Evolutionary conservation across 306 rosid species (phyloP).

Genomic region (Echinosophora koreensis): DNA sequence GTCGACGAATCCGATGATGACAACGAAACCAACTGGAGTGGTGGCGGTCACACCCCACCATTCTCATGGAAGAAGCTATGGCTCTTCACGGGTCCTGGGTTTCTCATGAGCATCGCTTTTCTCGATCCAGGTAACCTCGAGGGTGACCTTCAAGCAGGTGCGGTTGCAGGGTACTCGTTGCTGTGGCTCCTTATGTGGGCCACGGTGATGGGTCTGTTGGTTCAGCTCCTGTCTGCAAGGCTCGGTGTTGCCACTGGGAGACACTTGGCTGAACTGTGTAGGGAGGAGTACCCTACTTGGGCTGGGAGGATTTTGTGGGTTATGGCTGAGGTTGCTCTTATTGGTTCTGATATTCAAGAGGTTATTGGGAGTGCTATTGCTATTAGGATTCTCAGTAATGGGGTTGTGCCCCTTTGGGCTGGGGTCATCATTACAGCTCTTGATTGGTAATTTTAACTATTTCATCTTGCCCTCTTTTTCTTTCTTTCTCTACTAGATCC

Average conservation of each 20-base stretch:
- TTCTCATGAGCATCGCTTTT: constrained; percentile 93
- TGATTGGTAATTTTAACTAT: constrained; percentile 67
- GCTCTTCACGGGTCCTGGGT: constrained; percentile 96
- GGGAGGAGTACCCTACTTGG: constrained; percentile 95
- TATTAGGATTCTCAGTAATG: constrained; percentile 81
- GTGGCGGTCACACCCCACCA: constrained; percentile 54
- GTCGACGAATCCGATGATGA: constrained; percentile 49
- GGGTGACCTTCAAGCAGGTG: constrained; percentile 96
- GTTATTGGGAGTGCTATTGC: constrained; percentile 98
- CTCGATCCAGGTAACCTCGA: constrained; percentile 95
- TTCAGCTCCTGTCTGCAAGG: constrained; percentile 89
- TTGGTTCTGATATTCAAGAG: constrained; percentile 96
- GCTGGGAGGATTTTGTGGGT: constrained; percentile 83
- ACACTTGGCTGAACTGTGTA: constrained; percentile 90
- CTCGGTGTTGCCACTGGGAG: constrained; percentile 96
- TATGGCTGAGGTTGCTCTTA: constrained; percentile 94
- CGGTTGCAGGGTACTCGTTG: constrained; percentile 89
- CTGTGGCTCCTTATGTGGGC: constrained; percentile 97
- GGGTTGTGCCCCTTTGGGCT: constrained; percentile 86
- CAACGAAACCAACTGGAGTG: not conserved
- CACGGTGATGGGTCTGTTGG: constrained; percentile 86
- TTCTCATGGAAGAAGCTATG: constrained; percentile 97
- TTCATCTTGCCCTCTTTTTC: not conserved
- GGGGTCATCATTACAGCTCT: constrained; percentile 90
- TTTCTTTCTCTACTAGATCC: too few relatives aligned